Conservation (phyloP, 2,329 filamentous ascomycete species). For the Epichloe sibirici region DNA sequence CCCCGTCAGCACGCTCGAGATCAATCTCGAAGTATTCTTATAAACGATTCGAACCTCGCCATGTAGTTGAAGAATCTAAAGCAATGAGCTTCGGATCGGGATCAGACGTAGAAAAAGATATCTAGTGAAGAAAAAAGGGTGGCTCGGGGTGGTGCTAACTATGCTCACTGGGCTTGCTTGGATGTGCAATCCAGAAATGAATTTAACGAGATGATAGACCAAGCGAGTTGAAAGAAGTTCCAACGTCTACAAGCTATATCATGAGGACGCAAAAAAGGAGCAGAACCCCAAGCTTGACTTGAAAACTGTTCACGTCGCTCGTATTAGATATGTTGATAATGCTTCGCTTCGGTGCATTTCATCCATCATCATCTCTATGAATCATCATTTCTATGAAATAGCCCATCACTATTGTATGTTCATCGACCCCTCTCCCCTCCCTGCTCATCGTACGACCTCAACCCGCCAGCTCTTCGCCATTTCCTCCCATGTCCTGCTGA, state of each 20-base stretch:
- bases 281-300: background rate
- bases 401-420: background rate
- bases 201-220: conserved; percentile 14
- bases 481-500: background rate
- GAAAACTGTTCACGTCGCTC: background rate
- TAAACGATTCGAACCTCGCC: conserved; percentile 25
- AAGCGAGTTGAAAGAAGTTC: conserved; percentile 1
- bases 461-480: background rate
- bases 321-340: background rate
- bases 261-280: background rate
- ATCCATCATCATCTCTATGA: background rate
- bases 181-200: conserved; percentile 8
- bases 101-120: no score
- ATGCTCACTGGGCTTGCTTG: background rate
- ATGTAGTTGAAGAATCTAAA: conserved; percentile 1
- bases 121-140: no score
- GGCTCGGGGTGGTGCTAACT: background rate
- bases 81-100: background rate
- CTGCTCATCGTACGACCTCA: background rate
- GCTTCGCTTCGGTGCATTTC: background rate
- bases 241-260: background rate
- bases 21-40: conserved; percentile 90
- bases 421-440: background rate
- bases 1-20: conserved; percentile 85
- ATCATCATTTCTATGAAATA: background rate